phyloP scores from a whole-genome alignment of 2,329 filamentous ascomycete species.

The Huntiella decipiens region DNA sequence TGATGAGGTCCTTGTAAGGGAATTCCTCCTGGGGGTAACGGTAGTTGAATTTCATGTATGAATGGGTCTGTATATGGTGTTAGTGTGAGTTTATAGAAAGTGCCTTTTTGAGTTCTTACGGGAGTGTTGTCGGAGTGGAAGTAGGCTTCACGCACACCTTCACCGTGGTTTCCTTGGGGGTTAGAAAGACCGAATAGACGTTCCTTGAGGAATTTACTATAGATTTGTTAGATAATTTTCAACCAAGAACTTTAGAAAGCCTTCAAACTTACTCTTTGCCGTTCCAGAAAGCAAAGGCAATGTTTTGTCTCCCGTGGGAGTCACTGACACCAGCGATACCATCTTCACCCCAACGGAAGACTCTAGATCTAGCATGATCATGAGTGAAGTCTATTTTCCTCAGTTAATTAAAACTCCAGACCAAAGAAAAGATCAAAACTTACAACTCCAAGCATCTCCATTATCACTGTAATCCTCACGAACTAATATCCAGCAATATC shows the following conservation, averaged over 20 bases:
- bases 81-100: too few species aligned
- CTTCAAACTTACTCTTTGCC: constrained; percentile 55
- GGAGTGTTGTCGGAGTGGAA: constrained; percentile 94
- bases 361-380: constrained; percentile 71
- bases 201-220: constrained; percentile 80
- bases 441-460: constrained; percentile 91
- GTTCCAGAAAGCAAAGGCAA: constrained; percentile 96
- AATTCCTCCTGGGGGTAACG: constrained; percentile 89
- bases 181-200: constrained; percentile 89
- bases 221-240: not conserved
- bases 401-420: not conserved
- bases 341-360: constrained; percentile 91
- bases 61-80: constrained; percentile 35
- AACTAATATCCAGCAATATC: constrained; percentile 27
- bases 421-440: constrained; percentile 21
- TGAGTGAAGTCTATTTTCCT: constrained; percentile 64
- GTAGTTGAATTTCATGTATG: constrained; percentile 98
- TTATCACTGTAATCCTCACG: constrained; percentile 80
- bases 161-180: constrained; percentile 90
- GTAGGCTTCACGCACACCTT: constrained; percentile 90
- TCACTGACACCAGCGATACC: constrained; percentile 89
- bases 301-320: constrained; percentile 76
- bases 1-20: constrained; percentile 72
- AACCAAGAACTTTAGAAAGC: not conserved
- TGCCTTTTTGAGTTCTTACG: not conserved